Base-by-base conservation (phyloP, 495 filamentous ascomycete genomes). In the Xylaria curta region DNA sequence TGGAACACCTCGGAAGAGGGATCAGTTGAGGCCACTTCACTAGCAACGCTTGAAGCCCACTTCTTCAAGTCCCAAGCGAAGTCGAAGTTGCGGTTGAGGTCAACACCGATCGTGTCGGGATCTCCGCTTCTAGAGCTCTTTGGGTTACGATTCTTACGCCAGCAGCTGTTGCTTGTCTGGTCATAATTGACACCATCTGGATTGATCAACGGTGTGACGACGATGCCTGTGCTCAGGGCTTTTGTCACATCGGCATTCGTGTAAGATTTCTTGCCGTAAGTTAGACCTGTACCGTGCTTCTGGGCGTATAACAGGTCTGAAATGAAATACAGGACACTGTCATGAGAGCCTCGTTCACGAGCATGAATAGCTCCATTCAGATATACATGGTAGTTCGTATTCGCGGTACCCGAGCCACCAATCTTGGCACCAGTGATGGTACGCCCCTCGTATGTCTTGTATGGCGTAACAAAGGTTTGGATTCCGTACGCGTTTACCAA, bases 71-170 rank as follows among this genome's bases (percentile, higher is more conserved):
- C 75, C 81, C 81, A 83, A 10, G 79, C 54, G 44, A 81, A 80
- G 47, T 81, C 78, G 40, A 80, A 82, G 72, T 83, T 83, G 63
- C 81, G 77, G 77, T 83, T 82, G 21, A 83, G 72, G 59, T 83
- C 81, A 60, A 82, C 72, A 42, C 81, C 81, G 33, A 80, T 49
- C 4, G 76, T 73, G 9, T 69, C 47, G 13, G 71, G 65, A 44
- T 63, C 38, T 17, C 56, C 40, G 17, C 61, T 49, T 12, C 59
- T 61, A 40, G 71, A 64, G 15, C 73, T 70, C 19, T 69, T 67
- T 17, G 76, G 73, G 74, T 81, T 82, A 63, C 81, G 80, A 72
- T 83, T 83, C 78, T 83, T 83, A 59, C 81, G 77, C 81, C 81
- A 83, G 74, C 78, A 80, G 31, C 60, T 72, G 69, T 77, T 73